A percentile compares a stretch with the other conserved stretches of the same genome.
Evolutionary conservation across 2,329 filamentous ascomycete species (phyloP).

Genomic region (Fusarium chaquense): DNA sequence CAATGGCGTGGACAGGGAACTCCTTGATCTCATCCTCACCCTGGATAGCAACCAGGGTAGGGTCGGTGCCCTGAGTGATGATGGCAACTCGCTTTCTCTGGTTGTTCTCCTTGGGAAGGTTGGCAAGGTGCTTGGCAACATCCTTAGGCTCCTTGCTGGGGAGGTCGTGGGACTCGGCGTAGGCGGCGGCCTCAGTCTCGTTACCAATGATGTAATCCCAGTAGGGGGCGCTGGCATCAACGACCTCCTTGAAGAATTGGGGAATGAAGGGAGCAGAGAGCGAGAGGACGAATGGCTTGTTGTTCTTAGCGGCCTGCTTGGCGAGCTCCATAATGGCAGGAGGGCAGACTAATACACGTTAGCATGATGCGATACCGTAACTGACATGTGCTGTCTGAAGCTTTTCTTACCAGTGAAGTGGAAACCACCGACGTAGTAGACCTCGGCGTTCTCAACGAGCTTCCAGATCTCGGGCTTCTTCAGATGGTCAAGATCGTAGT

Average conservation of each 20-base stretch:
- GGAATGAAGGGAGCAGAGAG: slow-evolving; percentile 96
- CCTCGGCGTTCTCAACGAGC: slow-evolving; percentile 86
- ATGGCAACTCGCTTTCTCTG: slow-evolving; percentile 87
- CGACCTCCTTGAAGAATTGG: slow-evolving; percentile 96
- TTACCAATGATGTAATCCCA: slow-evolving; percentile 98
- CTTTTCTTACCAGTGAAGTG: slow-evolving; percentile 78
- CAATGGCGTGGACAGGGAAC: slow-evolving; percentile 85
- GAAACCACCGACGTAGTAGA: slow-evolving; percentile 95
- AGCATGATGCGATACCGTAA: slow-evolving; percentile 12
- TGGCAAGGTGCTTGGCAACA: slow-evolving; percentile 87
- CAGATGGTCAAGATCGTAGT: slow-evolving; percentile 94
- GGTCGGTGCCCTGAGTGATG: slow-evolving; percentile 93
- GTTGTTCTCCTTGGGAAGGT: slow-evolving; percentile 91
- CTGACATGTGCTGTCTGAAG: neutral
- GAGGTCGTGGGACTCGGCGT: slow-evolving; percentile 84
- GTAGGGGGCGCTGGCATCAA: slow-evolving; percentile 88
- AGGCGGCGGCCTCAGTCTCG: slow-evolving; percentile 92
- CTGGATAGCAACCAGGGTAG: slow-evolving; percentile 86
- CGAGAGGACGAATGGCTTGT: slow-evolving; percentile 94
- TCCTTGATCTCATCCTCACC: slow-evolving; percentile 77
- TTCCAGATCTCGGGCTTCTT: slow-evolving; percentile 93
- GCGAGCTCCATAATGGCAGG: slow-evolving; percentile 90
- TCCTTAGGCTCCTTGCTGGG: slow-evolving; percentile 81
- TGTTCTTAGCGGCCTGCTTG: slow-evolving; percentile 86
- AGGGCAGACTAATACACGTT: slow-evolving; percentile 74